Base-by-base conservation (phyloP, 2,329 filamentous ascomycete species). In the Clonostachys rhizophaga region DNA sequence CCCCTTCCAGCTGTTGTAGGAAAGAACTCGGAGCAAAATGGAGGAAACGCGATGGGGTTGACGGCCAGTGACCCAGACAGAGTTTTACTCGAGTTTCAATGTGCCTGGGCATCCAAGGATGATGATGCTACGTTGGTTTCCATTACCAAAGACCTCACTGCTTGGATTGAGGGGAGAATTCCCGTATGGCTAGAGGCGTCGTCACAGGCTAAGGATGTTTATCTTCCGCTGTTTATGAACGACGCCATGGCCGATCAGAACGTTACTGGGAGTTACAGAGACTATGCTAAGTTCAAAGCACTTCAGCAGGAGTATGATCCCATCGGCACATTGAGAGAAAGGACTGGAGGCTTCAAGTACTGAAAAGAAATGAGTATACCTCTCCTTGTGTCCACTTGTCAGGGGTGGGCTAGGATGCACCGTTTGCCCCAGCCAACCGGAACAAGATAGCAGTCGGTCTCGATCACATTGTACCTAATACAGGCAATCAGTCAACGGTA, bases 241-340 rank as follows among this genome's bases (percentile, higher is more conserved):
- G 64, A 68, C 52, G 63, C 63, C 1, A 59, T 57, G 52, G 54
- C 51, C 17, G 61, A 67, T 48, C 60, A 60, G 51, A 60, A 61
- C 44, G 60, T 61, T 11, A 59, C 57, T 10, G 53, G 52, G 9
- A 58, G 43, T 45, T 62, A 62, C 49, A 49, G 53, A 16, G 58
- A 54, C 8, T 63, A 59, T 52, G 56, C 49, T 7, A 52, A 54
- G 48, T 56, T 67, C 49, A 63, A 58, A 51, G 51, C 49, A 11
- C 52, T 66, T 47, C 62, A 67, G 52, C 50, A 47, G 44, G 47
- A 54, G 34, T 50, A 56, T 34, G 65, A 68, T 51, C 61, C 61
- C 4, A 30, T 30, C 24, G 24, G 24, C 24, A 30, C 24, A 30
- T 30, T 30, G 24, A 30, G 24, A 30, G 24, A 30, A 10, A 30